Base-by-base conservation (phyloP, 208 protist genomes). In the Crithidia sp. region DNA sequence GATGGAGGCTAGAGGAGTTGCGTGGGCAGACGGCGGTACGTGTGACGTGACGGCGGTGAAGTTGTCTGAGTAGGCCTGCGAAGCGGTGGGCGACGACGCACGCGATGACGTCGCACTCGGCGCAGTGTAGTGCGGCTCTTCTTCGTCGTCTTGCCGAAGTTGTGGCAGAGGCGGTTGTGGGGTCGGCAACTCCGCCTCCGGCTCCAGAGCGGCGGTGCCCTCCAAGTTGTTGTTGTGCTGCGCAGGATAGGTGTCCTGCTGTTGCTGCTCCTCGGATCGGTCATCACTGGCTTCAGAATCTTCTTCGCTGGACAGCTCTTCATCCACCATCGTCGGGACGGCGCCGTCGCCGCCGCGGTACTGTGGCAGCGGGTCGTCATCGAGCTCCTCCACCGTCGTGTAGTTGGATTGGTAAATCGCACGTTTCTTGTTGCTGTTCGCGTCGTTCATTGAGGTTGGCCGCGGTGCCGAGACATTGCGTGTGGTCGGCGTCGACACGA, bases 361-460 rank as follows among this genome's bases (percentile, higher is more conserved):
- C 53, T 70, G 65, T 17, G 65, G 65, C 17, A 70, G 65, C 65
- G 65, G 65, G 13, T 45, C 53, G 41, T 70, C 65, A 52, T 70
- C 65, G 14, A 70, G 53, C 53, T 70, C 65, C 19, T 70, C 53
- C 52, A 70, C 65, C 10, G 65, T 61, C 0, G 53, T 70, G 65
- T 70, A 70, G 41, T 70, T 70, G 41, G 65, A 70, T 16, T 70
- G 65, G 12, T 70, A 17, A 10, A 70, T 59, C 37, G 65, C 52
- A 17, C 52, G 47, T 43, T 70, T 70, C 14, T 70, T 70, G 37
- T 52, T 28, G 40, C 14, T 45, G 37, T 0, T 61, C 7, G 12
- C 65, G 7, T 61, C 65, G 5, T 61, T 50, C 0, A 53, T 9
- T 3, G 53, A 41, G 53, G 2, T 43, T 10, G 17, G 37, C 12